These are phyloP conservation scores for Magnusiomyces paraingens DNA, from an alignment of 1,139 yeast genomes.

Conservation along the genomic window DNA sequence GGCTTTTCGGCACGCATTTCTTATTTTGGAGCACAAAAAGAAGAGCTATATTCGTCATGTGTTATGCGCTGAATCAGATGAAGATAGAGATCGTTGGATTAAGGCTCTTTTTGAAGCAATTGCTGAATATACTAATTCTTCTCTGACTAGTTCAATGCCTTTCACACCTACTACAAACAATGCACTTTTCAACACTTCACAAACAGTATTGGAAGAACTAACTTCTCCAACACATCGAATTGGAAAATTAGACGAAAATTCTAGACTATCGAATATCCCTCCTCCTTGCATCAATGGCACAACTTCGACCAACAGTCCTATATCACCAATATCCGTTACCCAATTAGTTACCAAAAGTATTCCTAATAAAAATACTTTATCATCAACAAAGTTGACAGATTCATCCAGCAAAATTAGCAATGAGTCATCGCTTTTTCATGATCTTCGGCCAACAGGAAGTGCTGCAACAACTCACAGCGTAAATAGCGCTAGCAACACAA, in stretches of 20 bases:
- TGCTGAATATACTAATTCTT: slow-evolving; percentile 8
- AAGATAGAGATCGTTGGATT: slow-evolving; percentile 77
- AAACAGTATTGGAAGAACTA: not conserved
- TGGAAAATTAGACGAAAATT: not conserved
- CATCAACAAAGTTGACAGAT: not conserved
- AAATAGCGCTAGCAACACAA: not conserved
- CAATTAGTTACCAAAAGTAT: not conserved
- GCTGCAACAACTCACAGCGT: not conserved
- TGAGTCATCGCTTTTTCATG: not conserved
- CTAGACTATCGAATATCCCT: not conserved
- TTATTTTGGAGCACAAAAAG: slow-evolving; percentile 59
- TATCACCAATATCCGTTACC: not conserved
- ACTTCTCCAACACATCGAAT: not conserved
- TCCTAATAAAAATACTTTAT: not conserved
- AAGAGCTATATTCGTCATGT: slow-evolving; percentile 55
- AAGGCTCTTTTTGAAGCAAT: slow-evolving; percentile 48
- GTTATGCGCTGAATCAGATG: slow-evolving; percentile 76
- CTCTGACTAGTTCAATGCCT: not conserved
- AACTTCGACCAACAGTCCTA: not conserved
- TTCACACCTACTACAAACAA: not conserved
- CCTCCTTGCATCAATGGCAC: not conserved
- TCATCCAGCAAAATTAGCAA: not conserved
- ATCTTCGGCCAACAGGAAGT: slow-evolving; percentile 11
- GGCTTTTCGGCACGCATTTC: slow-evolving; percentile 73
- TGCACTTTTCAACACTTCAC: not conserved